A percentile compares a stretch with the other conserved stretches of the same genome.
Evolutionary conservation across 208 protist genomes (phyloP).

Genomic region (Trypanosoma brucei): DNA sequence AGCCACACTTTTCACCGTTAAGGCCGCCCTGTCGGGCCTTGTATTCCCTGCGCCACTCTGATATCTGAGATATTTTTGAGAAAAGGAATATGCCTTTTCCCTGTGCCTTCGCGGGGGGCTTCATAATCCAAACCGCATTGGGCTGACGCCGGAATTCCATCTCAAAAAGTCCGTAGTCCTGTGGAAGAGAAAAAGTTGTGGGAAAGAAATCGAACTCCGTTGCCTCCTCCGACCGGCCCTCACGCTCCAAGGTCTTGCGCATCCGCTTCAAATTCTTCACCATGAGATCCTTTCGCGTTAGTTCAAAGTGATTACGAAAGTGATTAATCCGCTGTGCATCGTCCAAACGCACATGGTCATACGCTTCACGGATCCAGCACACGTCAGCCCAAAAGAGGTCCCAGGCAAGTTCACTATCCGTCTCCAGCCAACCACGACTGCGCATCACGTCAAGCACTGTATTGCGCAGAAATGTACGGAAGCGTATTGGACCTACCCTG

Average conservation of each 20-base stretch:
- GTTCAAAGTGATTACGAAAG: conserved; percentile 96
- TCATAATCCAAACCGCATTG: conserved; percentile 95
- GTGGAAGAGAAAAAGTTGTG: conserved; percentile 90
- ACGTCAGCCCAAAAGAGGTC: conserved; percentile 93
- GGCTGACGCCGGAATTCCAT: conserved; percentile 91
- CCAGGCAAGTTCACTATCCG: conserved; percentile 88
- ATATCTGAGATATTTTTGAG: conserved; percentile 93
- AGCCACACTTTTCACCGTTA: conserved; percentile 19
- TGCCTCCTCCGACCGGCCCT: conserved; percentile 78
- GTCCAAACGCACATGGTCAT: conserved; percentile 85
- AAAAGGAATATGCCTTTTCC: conserved; percentile 97
- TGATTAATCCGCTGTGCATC: conserved; percentile 91
- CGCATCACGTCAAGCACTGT: conserved; percentile 90
- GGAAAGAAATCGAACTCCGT: conserved; percentile 93
- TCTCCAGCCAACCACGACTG: conserved; percentile 90
- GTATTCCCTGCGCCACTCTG: conserved; percentile 90
- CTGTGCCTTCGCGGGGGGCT: conserved; percentile 94
- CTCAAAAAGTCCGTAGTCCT: conserved; percentile 94
- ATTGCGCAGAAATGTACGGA: conserved; percentile 85
- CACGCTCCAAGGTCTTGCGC: conserved; percentile 80
- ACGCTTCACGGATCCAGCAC: conserved; percentile 90
- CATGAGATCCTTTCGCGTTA: conserved; percentile 95
- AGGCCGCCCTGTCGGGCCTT: conserved; percentile 41
- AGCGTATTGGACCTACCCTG: conserved; percentile 67
- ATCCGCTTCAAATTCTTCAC: conserved; percentile 95